Conservation (phyloP, 768 basidiomycete species). For the Psilocybe sp. region DNA sequence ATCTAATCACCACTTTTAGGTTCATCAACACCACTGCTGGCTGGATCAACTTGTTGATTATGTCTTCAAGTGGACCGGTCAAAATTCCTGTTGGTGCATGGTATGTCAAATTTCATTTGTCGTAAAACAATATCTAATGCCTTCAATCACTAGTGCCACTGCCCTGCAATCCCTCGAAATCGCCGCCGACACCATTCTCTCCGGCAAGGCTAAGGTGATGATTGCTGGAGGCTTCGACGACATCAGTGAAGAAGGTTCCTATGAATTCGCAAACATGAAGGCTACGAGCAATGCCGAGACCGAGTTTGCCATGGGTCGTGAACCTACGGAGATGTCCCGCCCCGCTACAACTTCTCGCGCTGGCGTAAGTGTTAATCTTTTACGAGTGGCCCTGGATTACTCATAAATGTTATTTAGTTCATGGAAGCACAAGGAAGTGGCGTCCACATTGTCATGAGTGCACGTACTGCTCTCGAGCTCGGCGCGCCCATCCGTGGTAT, state of each 20-base stretch:
- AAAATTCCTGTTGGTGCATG: conserved; percentile 99
- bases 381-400: not conserved
- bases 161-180: conserved; percentile 98
- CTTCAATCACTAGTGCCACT: conserved; percentile 63
- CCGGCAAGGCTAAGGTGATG: conserved; percentile 99
- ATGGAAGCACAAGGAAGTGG: conserved; percentile 67
- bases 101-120: conserved; percentile 40
- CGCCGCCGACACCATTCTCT: conserved; percentile 91
- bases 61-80: conserved; percentile 96
- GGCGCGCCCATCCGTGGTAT: conserved; percentile 93
- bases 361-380: conserved; percentile 94
- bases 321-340: conserved; percentile 98
- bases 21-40: conserved; percentile 99
- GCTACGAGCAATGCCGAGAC: conserved; percentile 96
- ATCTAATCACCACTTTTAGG: conserved; percentile 33
- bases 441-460: conserved; percentile 96
- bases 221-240: conserved; percentile 99
- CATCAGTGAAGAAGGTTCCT: conserved; percentile 96
- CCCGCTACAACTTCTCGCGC: conserved; percentile 95
- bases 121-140: conserved; percentile 1
- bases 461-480: conserved; percentile 92
- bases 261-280: conserved; percentile 99
- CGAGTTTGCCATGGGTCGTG: conserved; percentile 98
- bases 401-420: not conserved
- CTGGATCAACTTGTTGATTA: conserved; percentile 91